phyloP scores from a whole-genome alignment of 805 yeast genomes.

The Kuraishia molischiana region DNA sequence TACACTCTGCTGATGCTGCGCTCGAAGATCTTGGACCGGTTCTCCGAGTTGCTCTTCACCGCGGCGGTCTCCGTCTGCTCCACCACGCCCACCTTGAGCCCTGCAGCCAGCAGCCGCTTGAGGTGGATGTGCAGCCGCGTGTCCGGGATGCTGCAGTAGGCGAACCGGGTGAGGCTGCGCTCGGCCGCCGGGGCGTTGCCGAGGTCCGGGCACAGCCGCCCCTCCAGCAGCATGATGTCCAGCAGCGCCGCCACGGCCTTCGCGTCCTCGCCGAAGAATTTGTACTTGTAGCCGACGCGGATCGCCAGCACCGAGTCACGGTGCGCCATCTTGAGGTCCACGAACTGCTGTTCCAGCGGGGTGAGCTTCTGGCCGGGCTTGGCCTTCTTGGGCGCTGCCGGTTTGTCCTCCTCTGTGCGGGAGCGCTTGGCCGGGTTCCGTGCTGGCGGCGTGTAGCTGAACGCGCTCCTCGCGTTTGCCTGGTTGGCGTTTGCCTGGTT shows the following conservation, averaged over 20 bases:
- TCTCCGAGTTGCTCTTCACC: slow-evolving; percentile 44
- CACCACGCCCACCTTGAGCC: slow-evolving; percentile 79
- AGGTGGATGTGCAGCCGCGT: slow-evolving; percentile 65
- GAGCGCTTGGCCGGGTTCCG: too few species aligned
- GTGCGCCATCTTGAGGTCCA: slow-evolving; percentile 51
- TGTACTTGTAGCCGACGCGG: slow-evolving; percentile 89
- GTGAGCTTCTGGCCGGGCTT: slow-evolving; percentile 31
- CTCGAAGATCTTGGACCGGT: slow-evolving; percentile 49
- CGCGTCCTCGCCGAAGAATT: slow-evolving; percentile 83
- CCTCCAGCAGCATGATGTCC: slow-evolving; percentile 65
- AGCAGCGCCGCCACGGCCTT: slow-evolving; percentile 52
- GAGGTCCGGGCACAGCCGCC: slow-evolving; percentile 45
- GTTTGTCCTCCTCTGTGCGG: not conserved
- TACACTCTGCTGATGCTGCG: slow-evolving; percentile 63
- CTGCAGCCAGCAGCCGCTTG: slow-evolving; percentile 59
- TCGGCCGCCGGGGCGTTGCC: slow-evolving; percentile 25
- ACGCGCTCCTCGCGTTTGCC: too few species aligned
- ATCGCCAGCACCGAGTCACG: slow-evolving; percentile 66
- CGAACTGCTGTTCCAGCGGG: slow-evolving; percentile 74
- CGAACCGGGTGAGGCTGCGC: slow-evolving; percentile 50
- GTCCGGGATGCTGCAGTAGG: slow-evolving; percentile 83
- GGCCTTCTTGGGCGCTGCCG: not conserved
- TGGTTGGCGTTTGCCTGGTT: too few species aligned
- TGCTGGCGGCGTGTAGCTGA: too few species aligned
- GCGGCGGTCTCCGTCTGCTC: slow-evolving; percentile 79